Evolutionary conservation across 1,139 yeast species (phyloP).

Genomic region (Sugiyamaella castrensis): DNA sequence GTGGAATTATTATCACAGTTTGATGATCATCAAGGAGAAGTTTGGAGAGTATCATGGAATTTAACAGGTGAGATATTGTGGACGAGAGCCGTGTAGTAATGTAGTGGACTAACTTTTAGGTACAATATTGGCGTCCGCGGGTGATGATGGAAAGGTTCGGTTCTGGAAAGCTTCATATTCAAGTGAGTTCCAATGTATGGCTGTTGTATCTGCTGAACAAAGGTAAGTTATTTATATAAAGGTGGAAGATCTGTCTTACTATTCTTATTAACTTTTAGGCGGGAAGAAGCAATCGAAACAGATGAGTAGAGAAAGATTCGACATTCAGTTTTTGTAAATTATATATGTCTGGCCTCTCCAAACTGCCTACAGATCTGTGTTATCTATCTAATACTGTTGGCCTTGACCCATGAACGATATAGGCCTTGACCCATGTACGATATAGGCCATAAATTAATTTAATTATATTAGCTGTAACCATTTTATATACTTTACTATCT

Average conservation of each 20-base stretch:
- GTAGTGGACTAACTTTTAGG: conserved; percentile 40
- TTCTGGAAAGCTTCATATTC: conserved; percentile 88
- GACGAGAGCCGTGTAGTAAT: no score
- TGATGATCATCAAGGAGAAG: conserved; percentile 82
- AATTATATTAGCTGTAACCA: no score
- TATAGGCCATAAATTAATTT: no score
- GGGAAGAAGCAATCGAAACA: conserved; percentile 11
- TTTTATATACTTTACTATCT: no score
- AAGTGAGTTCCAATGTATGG: conserved; percentile 88
- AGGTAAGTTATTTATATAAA: conserved; percentile 16
- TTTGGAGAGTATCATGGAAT: conserved; percentile 96
- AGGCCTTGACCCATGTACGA: no score
- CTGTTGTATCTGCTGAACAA: conserved; percentile 71
- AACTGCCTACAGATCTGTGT: no score
- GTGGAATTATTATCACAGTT: conserved; percentile 56
- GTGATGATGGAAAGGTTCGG: conserved; percentile 90
- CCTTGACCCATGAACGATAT: no score
- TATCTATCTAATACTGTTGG: no score
- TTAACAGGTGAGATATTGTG: conserved; percentile 58
- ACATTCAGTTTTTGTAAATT: no score
- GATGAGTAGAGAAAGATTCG: conserved; percentile 5
- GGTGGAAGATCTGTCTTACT: background rate
- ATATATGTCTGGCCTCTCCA: no score
- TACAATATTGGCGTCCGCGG: conserved; percentile 86
- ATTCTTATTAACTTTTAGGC: background rate